Evolutionary conservation across 192 early-diverging fungal genomes (phyloP).

Genomic region (Coemansia sp.): DNA sequence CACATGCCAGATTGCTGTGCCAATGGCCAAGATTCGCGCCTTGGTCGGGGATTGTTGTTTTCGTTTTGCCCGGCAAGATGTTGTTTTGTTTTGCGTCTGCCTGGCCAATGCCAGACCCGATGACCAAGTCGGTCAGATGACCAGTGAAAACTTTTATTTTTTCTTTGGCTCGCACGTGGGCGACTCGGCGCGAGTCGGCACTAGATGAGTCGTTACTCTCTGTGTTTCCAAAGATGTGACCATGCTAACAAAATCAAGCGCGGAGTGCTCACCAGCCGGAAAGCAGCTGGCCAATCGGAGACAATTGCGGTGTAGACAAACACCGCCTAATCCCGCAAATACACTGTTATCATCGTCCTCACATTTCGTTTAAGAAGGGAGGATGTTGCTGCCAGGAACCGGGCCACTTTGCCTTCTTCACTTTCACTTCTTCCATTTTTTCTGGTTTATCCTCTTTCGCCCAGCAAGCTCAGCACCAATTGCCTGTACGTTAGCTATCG

Average conservation of each 20-base stretch:
- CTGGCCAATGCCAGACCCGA: background rate
- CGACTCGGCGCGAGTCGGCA: background rate
- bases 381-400: background rate
- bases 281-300: background rate
- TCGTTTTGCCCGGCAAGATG: background rate
- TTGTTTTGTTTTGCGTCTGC: background rate
- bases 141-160: background rate
- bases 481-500: background rate
- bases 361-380: background rate
- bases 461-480: background rate
- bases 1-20: background rate
- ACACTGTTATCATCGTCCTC: background rate
- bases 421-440: background rate
- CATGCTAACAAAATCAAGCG: background rate
- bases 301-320: background rate
- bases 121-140: background rate
- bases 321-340: background rate
- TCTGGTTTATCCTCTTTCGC: background rate
- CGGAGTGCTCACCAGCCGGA: background rate
- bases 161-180: background rate
- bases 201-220: background rate
- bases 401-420: background rate
- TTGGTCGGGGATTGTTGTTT: background rate
- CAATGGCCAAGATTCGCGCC: background rate
- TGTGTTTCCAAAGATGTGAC: background rate